Conservation (phyloP, 768 basidiomycete species). For the Russula sp. region DNA sequence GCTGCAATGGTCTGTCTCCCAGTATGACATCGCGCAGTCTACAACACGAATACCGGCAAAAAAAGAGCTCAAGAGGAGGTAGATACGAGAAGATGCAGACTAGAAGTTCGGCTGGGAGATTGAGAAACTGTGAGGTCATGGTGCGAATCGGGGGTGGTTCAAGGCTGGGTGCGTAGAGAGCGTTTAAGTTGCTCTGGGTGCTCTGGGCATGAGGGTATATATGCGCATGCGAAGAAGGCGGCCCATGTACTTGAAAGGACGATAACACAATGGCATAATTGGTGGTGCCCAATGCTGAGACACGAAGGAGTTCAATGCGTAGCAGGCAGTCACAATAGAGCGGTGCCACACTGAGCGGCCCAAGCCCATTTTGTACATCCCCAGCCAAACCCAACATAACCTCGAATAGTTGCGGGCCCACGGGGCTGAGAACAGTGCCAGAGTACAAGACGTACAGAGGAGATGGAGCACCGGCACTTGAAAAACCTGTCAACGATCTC, state of each 20-base stretch:
- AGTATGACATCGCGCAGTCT: slow-evolving; percentile 13
- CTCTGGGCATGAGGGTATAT: background rate
- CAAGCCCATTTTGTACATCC: too few species aligned
- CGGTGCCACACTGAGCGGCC: too few species aligned
- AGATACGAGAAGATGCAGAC: background rate
- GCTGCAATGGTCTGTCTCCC: slow-evolving; percentile 2
- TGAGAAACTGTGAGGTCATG: slow-evolving; percentile 11
- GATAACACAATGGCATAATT: background rate
- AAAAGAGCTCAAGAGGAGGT: background rate
- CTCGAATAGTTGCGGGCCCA: too few species aligned
- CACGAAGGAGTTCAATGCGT: too few species aligned
- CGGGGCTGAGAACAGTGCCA: too few species aligned
- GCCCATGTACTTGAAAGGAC: slow-evolving; percentile 4
- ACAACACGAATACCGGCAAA: slow-evolving; percentile 11
- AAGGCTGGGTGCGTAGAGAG: background rate
- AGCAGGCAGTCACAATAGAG: too few species aligned
- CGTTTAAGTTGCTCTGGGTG: background rate
- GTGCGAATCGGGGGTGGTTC: background rate
- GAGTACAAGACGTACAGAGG: too few species aligned
- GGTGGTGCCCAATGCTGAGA: too few species aligned
- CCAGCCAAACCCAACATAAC: too few species aligned
- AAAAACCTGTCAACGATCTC: too few species aligned
- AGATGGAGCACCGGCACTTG: too few species aligned
- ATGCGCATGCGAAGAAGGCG: background rate
- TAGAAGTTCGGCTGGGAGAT: slow-evolving; percentile 16